These are phyloP conservation scores for Citrus mangshanensis DNA, from an alignment of 345 rosid species.

Conservation along the genomic window DNA sequence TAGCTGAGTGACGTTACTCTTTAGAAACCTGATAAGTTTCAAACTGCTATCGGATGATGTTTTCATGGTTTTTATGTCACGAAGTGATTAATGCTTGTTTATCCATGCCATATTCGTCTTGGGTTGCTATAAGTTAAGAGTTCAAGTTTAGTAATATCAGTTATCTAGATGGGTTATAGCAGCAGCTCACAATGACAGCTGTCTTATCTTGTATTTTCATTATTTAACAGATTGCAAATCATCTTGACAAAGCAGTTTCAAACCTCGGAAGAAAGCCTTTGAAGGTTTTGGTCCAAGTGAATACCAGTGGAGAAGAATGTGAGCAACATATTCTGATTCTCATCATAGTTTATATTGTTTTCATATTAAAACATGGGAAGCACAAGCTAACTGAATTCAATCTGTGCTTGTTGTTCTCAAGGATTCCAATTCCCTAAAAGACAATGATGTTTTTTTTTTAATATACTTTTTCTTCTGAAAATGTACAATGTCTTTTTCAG, in stretches of 20 bases:
- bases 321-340: constrained; percentile 27
- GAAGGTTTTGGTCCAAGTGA: constrained; percentile 87
- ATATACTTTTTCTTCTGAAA: too few species aligned
- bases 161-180: neutral
- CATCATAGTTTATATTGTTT: neutral
- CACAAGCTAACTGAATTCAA: neutral
- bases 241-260: constrained; percentile 71
- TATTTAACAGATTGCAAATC: constrained; percentile 59
- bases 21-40: neutral
- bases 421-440: neutral
- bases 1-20: neutral
- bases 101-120: neutral
- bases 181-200: neutral
- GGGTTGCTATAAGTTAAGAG: neutral
- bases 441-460: neutral
- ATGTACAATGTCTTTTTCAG: neutral
- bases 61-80: neutral
- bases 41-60: neutral
- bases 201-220: constrained; percentile 2
- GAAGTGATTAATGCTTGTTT: neutral
- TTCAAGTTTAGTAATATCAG: neutral
- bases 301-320: constrained; percentile 94
- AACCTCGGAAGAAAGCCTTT: constrained; percentile 76
- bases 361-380: neutral
- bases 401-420: neutral